Percentiles rank a stretch among this genome's conserved stretches.
These are phyloP conservation scores for Myochromella boudieri DNA, from an alignment of 768 basidiomycete genomes.

Conservation along the genomic window DNA sequence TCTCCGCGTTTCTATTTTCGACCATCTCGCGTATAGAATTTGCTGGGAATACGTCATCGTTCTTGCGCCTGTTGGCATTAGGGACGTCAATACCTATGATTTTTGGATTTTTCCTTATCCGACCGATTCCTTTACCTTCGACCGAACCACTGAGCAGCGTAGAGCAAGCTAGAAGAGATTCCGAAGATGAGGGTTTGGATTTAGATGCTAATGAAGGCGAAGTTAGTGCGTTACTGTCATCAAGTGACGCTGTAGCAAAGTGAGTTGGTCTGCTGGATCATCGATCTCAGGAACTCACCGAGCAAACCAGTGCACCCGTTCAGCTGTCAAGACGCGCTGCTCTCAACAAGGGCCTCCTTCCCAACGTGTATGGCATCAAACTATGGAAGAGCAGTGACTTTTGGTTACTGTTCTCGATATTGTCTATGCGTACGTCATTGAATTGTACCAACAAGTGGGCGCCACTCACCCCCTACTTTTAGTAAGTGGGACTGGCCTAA, in stretches of 20 bases:
- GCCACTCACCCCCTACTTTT: not conserved
- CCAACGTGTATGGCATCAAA: conserved; percentile 22
- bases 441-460: conserved; percentile 7
- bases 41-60: conserved; percentile 75
- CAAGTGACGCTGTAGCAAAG: conserved; percentile 3
- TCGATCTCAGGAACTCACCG: no score
- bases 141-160: conserved; percentile 16
- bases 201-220: conserved; percentile 10
- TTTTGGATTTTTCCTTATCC: conserved; percentile 71
- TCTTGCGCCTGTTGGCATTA: conserved; percentile 71
- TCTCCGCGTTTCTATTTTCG: conserved; percentile 91
- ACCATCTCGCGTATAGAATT: conserved; percentile 69
- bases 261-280: not conserved
- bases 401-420: conserved; percentile 41
- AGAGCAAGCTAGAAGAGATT: conserved; percentile 8
- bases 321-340: conserved; percentile 14
- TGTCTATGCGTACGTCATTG: conserved; percentile 53
- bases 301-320: not conserved
- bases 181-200: conserved; percentile 9
- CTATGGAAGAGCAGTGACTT: conserved; percentile 23
- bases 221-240: conserved; percentile 3
- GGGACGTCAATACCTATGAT: conserved; percentile 83
- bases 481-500: conserved; percentile 76
- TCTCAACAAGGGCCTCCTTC: conserved; percentile 16
- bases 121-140: conserved; percentile 61